phyloP scores from a whole-genome alignment of 176 grass and related monocot species.

The Coix lacrymajobi region DNA sequence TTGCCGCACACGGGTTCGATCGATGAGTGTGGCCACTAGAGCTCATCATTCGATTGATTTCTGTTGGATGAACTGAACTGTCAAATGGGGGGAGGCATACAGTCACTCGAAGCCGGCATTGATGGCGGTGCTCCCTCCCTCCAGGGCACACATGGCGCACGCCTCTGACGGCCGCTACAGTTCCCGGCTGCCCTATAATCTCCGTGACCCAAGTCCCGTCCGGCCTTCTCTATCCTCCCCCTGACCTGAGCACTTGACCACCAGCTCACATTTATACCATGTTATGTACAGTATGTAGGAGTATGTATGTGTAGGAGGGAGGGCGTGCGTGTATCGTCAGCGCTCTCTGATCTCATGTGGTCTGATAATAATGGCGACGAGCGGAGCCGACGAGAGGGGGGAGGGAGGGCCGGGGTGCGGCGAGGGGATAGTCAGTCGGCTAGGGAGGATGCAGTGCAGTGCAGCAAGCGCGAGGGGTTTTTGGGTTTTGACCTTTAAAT shows the following conservation, averaged over 20 bases:
- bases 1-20: neutral
- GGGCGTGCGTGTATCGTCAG: neutral
- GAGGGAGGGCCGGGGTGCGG: too few relatives aligned
- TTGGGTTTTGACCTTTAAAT: conserved; percentile 35
- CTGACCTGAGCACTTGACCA: neutral
- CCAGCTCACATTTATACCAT: conserved; percentile 4
- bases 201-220: neutral
- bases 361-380: neutral
- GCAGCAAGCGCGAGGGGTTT: conserved; percentile 11
- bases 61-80: conserved; percentile 8
- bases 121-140: conserved; percentile 26
- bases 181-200: conserved; percentile 4
- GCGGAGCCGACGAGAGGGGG: too few relatives aligned
- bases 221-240: neutral
- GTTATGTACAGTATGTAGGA: too few relatives aligned
- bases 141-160: conserved; percentile 26
- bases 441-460: too few relatives aligned
- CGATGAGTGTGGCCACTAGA: neutral
- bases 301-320: neutral
- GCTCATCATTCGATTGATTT: neutral
- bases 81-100: conserved; percentile 26
- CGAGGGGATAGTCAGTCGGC: neutral
- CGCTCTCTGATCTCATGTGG: neutral
- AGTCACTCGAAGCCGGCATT: conserved; percentile 25
- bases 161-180: conserved; percentile 27